phyloP scores from a whole-genome alignment of 257 asterid genomes.

The Solanum appendiculatum region DNA sequence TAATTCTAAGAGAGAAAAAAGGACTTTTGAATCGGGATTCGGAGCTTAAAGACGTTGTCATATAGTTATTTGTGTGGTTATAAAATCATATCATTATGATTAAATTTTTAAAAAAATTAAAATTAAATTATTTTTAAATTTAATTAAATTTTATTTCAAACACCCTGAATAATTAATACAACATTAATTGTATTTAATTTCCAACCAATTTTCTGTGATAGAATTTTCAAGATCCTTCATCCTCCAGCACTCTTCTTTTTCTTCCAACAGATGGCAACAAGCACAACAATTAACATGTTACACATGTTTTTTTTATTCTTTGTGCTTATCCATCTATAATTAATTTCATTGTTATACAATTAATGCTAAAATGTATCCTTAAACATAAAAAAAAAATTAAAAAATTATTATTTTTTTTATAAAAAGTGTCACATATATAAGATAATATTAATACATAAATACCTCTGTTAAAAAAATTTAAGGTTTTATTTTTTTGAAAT shows the following conservation, averaged over 20 bases:
- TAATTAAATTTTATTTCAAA: neutral
- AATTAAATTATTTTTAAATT: too few relatives aligned
- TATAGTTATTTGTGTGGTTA: neutral
- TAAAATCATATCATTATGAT: neutral
- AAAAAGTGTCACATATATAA: too few relatives aligned
- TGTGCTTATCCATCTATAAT: neutral
- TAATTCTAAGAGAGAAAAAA: neutral
- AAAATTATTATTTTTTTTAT: too few relatives aligned
- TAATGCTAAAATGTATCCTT: neutral
- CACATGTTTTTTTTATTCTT: neutral
- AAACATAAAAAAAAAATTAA: too few relatives aligned
- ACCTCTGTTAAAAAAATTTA: neutral
- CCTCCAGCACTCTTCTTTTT: neutral
- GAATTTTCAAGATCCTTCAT: neutral
- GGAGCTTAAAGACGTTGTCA: neutral
- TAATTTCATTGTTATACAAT: neutral
- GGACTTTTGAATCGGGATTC: neutral
- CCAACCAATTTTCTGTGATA: neutral
- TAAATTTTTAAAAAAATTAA: neutral
- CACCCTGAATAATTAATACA: neutral
- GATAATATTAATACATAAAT: neutral
- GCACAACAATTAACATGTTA: neutral
- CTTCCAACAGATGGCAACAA: neutral
- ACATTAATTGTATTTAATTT: neutral
- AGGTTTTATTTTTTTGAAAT: too few relatives aligned